Evolutionary conservation across 768 basidiomycete genomes (phyloP).

Genomic region (Sistotremastrum suecicum): DNA sequence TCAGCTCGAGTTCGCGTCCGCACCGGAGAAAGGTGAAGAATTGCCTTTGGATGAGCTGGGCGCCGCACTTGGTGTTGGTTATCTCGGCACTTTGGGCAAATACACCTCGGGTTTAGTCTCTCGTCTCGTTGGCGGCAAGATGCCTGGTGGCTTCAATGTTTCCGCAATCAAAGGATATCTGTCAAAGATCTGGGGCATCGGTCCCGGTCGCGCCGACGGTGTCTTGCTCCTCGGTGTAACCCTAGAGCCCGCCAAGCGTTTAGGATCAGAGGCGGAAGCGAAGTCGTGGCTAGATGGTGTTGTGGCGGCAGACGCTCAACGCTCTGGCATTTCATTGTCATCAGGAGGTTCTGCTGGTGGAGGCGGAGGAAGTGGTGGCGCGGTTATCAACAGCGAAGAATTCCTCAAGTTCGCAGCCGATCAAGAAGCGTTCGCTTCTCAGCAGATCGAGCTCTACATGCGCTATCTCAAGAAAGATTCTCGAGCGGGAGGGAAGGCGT

Average conservation of each 20-base stretch:
- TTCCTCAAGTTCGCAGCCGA: conserved; percentile 93
- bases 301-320: conserved; percentile 74
- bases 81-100: conserved; percentile 81
- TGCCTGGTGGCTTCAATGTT: conserved; percentile 97
- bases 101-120: conserved; percentile 84
- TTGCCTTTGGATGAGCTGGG: conserved; percentile 93
- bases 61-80: conserved; percentile 65
- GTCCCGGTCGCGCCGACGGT: conserved; percentile 75
- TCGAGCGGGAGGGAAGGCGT: conserved; percentile 80
- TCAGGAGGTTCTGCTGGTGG: conserved; percentile 49
- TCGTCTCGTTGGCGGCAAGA: conserved; percentile 86
- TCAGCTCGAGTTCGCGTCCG: conserved; percentile 85
- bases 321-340: conserved; percentile 74
- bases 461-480: conserved; percentile 92
- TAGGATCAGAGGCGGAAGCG: conserved; percentile 81
- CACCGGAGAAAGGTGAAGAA: conserved; percentile 98
- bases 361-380: conserved; percentile 60
- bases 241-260: conserved; percentile 86
- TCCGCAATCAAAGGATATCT: conserved; percentile 84
- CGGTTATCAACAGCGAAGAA: conserved; percentile 94
- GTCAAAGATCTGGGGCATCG: conserved; percentile 91
- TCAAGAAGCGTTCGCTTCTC: conserved; percentile 81
- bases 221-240: conserved; percentile 86
- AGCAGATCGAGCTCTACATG: conserved; percentile 94
- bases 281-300: conserved; percentile 88